Percentiles rank a stretch among this genome's conserved stretches.
phyloP scores from a whole-genome alignment of 2,329 filamentous ascomycete species.

The Didymella arachidicola region DNA sequence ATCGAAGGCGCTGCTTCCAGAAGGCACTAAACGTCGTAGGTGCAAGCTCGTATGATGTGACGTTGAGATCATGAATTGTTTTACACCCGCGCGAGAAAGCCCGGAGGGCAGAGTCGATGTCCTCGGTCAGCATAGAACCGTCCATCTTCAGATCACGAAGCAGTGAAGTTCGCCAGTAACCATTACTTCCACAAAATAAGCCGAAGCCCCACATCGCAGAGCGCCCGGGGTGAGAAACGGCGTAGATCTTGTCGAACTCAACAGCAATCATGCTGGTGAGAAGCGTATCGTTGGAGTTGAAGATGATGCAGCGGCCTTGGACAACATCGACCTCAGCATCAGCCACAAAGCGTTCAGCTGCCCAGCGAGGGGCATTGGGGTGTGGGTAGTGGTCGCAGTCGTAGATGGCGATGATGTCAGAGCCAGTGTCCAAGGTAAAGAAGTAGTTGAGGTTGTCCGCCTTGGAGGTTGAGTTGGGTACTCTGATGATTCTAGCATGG shows the following conservation, averaged over 20 bases:
- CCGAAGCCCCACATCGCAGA: slow-evolving; percentile 59
- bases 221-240: slow-evolving; percentile 59
- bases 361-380: slow-evolving; percentile 59
- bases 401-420: slow-evolving; percentile 59
- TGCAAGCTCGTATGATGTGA: slow-evolving; percentile 59
- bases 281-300: slow-evolving; percentile 56
- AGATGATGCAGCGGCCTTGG: slow-evolving; percentile 59
- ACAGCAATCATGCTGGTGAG: slow-evolving; percentile 58
- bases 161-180: slow-evolving; percentile 57
- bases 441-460: slow-evolving; percentile 62
- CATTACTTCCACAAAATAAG: slow-evolving; percentile 60
- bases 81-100: slow-evolving; percentile 55
- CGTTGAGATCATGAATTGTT: slow-evolving; percentile 59
- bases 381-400: slow-evolving; percentile 62
- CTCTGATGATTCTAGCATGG: slow-evolving; percentile 57
- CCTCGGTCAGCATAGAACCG: slow-evolving; percentile 59
- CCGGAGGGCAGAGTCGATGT: slow-evolving; percentile 59
- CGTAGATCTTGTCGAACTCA: slow-evolving; percentile 62
- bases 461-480: slow-evolving; percentile 59
- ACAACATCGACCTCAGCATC: slow-evolving; percentile 57
- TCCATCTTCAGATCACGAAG: slow-evolving; percentile 59
- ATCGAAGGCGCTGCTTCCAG: slow-evolving; percentile 61
- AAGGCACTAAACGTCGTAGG: slow-evolving; percentile 56
- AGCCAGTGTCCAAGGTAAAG: slow-evolving; percentile 54
- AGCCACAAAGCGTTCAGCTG: slow-evolving; percentile 56